Evolutionary conservation across 805 yeast species (phyloP).

Genomic region (Ogataea sp.): DNA sequence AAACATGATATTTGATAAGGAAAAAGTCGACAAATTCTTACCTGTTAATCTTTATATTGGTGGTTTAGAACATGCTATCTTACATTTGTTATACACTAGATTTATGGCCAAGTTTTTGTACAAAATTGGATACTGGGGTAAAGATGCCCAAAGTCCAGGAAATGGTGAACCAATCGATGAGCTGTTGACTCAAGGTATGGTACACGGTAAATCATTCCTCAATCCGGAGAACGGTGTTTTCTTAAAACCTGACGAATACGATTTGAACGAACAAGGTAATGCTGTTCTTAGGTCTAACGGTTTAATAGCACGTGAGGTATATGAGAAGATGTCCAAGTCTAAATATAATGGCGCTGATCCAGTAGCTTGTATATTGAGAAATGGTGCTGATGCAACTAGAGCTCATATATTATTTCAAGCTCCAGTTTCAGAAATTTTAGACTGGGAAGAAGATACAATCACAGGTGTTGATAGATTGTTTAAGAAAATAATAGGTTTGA

Average conservation of each 20-base stretch:
- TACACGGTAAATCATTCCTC: constrained; percentile 77
- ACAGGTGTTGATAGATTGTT: constrained; percentile 88
- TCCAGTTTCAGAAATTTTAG: constrained; percentile 70
- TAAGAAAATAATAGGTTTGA: constrained; percentile 38
- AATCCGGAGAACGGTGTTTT: constrained; percentile 70
- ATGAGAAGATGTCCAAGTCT: constrained; percentile 95
- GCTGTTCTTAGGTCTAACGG: constrained; percentile 47
- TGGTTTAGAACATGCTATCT: constrained; percentile 94
- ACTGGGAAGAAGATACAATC: constrained; percentile 88
- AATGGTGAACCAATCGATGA: constrained; percentile 75
- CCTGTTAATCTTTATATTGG: constrained; percentile 93
- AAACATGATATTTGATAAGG: constrained; percentile 41
- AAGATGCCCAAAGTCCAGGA: constrained; percentile 24
- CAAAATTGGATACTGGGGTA: constrained; percentile 62
- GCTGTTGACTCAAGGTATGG: constrained; percentile 95
- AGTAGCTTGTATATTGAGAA: constrained; percentile 54
- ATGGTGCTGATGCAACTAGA: constrained; percentile 92
- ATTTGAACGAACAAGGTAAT: constrained; percentile 26
- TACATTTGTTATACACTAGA: constrained; percentile 81
- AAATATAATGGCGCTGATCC: constrained; percentile 95
- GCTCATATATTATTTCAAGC: constrained; percentile 93
- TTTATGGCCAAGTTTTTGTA: constrained; percentile 76
- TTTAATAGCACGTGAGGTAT: constrained; percentile 44
- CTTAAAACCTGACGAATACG: constrained; percentile 72
- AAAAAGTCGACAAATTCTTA: constrained; percentile 42